Base-by-base conservation (phyloP, 1,284 basidiomycete species). In the Xanthoconium separans region DNA sequence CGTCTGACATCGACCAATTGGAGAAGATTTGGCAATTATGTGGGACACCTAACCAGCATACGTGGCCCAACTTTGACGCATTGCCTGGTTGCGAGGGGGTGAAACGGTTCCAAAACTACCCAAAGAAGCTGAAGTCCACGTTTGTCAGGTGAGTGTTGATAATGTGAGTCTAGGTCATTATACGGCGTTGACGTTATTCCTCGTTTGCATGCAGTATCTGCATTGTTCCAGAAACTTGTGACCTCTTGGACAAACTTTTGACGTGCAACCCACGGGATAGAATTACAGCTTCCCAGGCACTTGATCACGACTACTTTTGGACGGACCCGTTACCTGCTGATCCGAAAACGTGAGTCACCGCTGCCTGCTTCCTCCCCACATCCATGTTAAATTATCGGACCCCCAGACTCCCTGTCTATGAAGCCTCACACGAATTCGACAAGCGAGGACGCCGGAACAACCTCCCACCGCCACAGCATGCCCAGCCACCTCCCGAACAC, bases 221-320 rank as follows among this genome's bases (percentile, higher is more conserved):
- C 52, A 76, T 86, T 54, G 83, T 81, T 15, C 65, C 75, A 67
- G 93, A 96, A 69, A 93, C 93, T 1, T 83, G 85, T 58, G 94
- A 98, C 71, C 84, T 99, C 51, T 68, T 98, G 54, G 97, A 99
- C 71, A 93, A 91, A 73, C 77, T 99, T 45, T 74, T 99, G 50
- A 85, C 85, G 7, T 95, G 95, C 70, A 93, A 98, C 70, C 96
- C 97, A 45, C 85, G 89, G 66, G 88, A 95, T 62, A 83, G 96
- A 36, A 83, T 98, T 56, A 97, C 96, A 10, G 97, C 97, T 10
- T 73, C 84, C 22, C 84, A 95, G 64, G 91, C 92, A 4, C 83
- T 96, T 59, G 85, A 89, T 58, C 94, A 97, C 66, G 86, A 93
- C 48, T 97, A 96, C 74, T 97, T 97, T 72, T 95, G 91, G 90